phyloP scores from a whole-genome alignment of 2,329 filamentous ascomycete species.

The Aspergillus sp. region DNA sequence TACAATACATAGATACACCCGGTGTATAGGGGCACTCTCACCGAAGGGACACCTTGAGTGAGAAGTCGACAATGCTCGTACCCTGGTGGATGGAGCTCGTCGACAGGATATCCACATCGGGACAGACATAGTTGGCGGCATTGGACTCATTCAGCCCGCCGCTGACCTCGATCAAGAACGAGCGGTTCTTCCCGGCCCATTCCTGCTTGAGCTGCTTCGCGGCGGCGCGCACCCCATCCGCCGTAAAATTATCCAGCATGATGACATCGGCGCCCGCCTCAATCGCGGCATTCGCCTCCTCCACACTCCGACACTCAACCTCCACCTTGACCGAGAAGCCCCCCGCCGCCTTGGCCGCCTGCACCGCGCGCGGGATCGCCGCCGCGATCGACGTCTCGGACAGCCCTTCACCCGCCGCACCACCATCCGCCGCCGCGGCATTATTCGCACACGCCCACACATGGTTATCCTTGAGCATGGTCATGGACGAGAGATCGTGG shows the following conservation, averaged over 20 bases:
- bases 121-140: slow-evolving; percentile 68
- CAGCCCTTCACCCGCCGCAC: background rate
- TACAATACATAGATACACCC: slow-evolving; percentile 12
- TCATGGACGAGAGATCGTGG: slow-evolving; percentile 90
- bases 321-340: slow-evolving; percentile 94
- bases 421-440: slow-evolving; percentile 21
- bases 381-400: slow-evolving; percentile 38
- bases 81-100: slow-evolving; percentile 97
- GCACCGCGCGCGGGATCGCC: slow-evolving; percentile 82
- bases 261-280: slow-evolving; percentile 88
- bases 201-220: slow-evolving; percentile 73
- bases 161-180: slow-evolving; percentile 85
- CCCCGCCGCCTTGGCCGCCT: slow-evolving; percentile 75
- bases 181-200: slow-evolving; percentile 70
- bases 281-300: slow-evolving; percentile 88
- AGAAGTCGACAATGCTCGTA: slow-evolving; percentile 91
- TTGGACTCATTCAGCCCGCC: slow-evolving; percentile 86
- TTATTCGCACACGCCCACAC: slow-evolving; percentile 76
- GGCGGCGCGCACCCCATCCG: slow-evolving; percentile 72
- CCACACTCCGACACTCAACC: slow-evolving; percentile 87
- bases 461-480: slow-evolving; percentile 99
- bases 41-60: slow-evolving; percentile 71
- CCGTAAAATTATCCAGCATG: slow-evolving; percentile 95
- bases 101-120: slow-evolving; percentile 91
- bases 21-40: slow-evolving; percentile 13